Conservation (phyloP, 495 filamentous ascomycete species). For the Lasiosphaeria hispida region DNA sequence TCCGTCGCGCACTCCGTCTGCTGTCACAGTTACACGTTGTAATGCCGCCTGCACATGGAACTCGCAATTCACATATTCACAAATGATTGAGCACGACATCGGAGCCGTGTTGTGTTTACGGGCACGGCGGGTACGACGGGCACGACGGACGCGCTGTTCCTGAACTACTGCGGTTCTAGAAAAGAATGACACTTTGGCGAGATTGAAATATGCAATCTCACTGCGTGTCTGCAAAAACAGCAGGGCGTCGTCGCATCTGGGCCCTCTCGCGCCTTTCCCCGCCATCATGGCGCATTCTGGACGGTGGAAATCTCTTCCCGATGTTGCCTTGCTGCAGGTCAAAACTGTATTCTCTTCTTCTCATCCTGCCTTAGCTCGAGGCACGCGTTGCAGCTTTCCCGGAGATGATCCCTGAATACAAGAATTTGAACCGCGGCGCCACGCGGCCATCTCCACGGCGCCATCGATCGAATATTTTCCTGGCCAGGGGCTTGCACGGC, state of each 20-base stretch:
- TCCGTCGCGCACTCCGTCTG: no score
- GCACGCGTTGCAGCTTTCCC: slow-evolving; percentile 2
- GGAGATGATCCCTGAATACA: not conserved
- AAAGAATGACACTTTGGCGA: not conserved
- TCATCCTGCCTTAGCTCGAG: not conserved
- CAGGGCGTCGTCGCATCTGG: slow-evolving; percentile 9
- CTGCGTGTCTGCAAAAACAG: not conserved
- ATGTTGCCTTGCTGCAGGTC: not conserved
- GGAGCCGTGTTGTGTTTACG: not conserved
- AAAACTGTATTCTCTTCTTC: not conserved
- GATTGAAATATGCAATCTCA: not conserved
- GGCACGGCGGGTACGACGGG: not conserved
- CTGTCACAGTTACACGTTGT: no score
- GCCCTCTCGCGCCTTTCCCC: slow-evolving; percentile 9
- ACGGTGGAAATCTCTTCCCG: slow-evolving; percentile 2
- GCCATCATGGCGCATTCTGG: slow-evolving; percentile 9
- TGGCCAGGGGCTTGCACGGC: not conserved
- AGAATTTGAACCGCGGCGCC: slow-evolving; percentile 6
- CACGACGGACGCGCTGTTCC: slow-evolving; percentile 7
- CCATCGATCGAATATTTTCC: slow-evolving; percentile 8
- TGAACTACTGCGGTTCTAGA: slow-evolving; percentile 8
- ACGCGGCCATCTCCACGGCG: slow-evolving; percentile 14
- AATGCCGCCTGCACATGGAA: no score
- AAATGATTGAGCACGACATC: no score
- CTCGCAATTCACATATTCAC: no score